Base-by-base conservation (phyloP, 225 moss, liverwort and hornwort genomes). In the Sphagnum tenellum region DNA sequence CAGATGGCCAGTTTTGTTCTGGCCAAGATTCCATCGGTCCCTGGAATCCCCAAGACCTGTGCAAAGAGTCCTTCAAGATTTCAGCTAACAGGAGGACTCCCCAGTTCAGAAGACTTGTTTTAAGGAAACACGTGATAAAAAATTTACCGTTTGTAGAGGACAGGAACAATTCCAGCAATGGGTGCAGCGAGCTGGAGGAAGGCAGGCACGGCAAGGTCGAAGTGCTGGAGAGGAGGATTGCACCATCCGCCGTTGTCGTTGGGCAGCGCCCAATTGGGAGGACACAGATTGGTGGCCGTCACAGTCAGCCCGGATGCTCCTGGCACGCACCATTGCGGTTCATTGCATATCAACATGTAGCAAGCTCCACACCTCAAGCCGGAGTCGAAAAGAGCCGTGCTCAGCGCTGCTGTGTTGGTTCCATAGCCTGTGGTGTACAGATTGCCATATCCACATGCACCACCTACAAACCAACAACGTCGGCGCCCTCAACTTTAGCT, bases 361-460 rank as follows among this genome's bases (percentile, higher is more conserved):
- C 87, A 87, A 4, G 87, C 80, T 47, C 87, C 87, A 45, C 87
- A 87, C 67, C 80, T 83, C 4, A 83, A 80, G 3, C 87, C 87
- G 45, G 77, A 74, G 74, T 87, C 80, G 63, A 83, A 87, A 50
- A 87, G 55, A 3, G 87, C 87, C 4, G 84, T 67, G 64, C 87
- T 87, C 66, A 87, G 66, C 4, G 87, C 87, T 59, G 87, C 87
- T 2, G 87, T 84, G 70, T 72, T 87, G 55, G 84, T 83, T 13
- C 87, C 87, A 45, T 87, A 87, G 3, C 87, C 87, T 6, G 83
- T 80, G 11, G 71, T 83, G 64, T 83, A 87, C 5, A 87, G 63
- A 58, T 87, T 83, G 3, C 87, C 87, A 52, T 78, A 87, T 61
- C 87, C 87, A 67, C 87, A 87, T 5, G 87, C 87, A 48, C 87